These are phyloP conservation scores for Boletellus emodensis DNA, from an alignment of 768 basidiomycete species.

Conservation along the genomic window DNA sequence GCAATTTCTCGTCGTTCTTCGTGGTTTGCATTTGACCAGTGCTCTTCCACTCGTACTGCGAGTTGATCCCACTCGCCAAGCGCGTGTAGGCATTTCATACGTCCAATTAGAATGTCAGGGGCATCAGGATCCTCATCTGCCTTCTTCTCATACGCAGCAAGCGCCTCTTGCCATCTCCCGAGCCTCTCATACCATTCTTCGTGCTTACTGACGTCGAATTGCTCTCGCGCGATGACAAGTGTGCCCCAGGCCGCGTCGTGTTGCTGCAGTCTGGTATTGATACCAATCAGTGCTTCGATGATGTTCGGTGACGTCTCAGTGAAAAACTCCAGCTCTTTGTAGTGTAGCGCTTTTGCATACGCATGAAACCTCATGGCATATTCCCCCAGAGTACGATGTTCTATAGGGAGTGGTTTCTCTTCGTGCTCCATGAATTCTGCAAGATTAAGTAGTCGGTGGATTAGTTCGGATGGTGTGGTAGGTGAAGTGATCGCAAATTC, in stretches of 20 bases:
- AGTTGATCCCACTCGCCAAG: conserved; percentile 97
- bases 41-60: conserved; percentile 78
- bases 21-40: conserved; percentile 78
- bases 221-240: conserved; percentile 81
- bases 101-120: conserved; percentile 77
- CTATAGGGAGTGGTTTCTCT: conserved; percentile 91
- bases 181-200: conserved; percentile 99
- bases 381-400: conserved; percentile 88
- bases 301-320: conserved; percentile 85
- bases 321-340: conserved; percentile 97
- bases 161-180: conserved; percentile 92
- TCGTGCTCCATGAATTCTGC: conserved; percentile 99
- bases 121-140: conserved; percentile 70
- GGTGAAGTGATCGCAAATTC: conserved; percentile 78
- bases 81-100: conserved; percentile 95
- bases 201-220: conserved; percentile 87
- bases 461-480: conserved; percentile 79
- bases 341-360: conserved; percentile 96
- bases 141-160: conserved; percentile 79
- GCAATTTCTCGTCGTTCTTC: conserved; percentile 90
- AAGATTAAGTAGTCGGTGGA: conserved; percentile 86
- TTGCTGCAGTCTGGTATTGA: conserved; percentile 95
- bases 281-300: conserved; percentile 91
- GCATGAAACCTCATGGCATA: conserved; percentile 92
- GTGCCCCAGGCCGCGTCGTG: conserved; percentile 99